Evolutionary conservation across 176 grass and related monocot species (phyloP).

Genomic region (Triticum monococcum): DNA sequence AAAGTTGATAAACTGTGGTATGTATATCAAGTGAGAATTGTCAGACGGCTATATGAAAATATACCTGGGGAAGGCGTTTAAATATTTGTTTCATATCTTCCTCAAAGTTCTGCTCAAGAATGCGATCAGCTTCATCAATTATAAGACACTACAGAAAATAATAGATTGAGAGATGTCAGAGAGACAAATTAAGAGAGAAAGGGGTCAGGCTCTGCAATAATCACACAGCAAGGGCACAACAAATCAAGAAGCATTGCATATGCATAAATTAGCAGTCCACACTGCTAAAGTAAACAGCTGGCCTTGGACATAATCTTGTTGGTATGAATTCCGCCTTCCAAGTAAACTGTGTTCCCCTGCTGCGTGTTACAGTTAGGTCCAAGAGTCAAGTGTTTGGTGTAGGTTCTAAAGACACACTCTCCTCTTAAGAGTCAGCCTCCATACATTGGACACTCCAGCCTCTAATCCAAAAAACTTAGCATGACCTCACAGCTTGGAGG

Average conservation of each 20-base stretch:
- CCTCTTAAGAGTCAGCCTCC: no score
- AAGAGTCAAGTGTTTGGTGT: background rate
- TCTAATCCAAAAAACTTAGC: no score
- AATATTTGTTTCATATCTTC: constrained; percentile 99
- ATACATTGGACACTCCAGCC: no score
- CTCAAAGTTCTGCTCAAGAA: constrained; percentile 94
- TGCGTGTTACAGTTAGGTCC: background rate
- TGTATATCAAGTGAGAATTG: constrained; percentile 16
- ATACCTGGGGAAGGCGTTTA: constrained; percentile 85
- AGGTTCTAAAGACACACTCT: background rate
- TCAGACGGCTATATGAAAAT: background rate
- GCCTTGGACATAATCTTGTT: background rate
- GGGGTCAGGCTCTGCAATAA: background rate
- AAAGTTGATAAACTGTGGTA: background rate
- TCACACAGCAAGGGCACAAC: background rate
- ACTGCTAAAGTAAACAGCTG: background rate
- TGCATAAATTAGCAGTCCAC: background rate
- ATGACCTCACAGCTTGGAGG: no score
- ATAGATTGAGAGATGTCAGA: constrained; percentile 9
- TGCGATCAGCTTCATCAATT: constrained; percentile 96
- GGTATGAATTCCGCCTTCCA: background rate
- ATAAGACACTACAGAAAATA: constrained; percentile 73
- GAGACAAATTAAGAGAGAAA: background rate
- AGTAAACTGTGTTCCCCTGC: background rate
- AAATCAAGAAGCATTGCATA: constrained; percentile 14